Percentiles rank a stretch among this genome's conserved stretches.
These are phyloP conservation scores for Bruguiera hainesii DNA, from an alignment of 441 rosid species.

Conservation along the genomic window DNA sequence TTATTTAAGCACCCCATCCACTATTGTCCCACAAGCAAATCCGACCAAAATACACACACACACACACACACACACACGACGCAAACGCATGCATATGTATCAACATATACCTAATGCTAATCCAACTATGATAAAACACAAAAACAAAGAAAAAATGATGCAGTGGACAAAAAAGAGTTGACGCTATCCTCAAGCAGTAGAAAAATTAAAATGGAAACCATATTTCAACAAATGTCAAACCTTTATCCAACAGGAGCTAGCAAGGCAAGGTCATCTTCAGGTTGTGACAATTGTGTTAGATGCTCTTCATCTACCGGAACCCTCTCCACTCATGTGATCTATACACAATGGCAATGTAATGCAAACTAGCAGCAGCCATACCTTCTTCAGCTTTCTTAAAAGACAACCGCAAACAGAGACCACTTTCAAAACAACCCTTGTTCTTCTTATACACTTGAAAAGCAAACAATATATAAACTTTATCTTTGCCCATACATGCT, in stretches of 20 bases:
- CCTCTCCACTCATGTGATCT: conserved; percentile 57
- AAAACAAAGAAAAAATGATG: too few species aligned
- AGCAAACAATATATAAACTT: conserved; percentile 36
- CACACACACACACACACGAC: too few species aligned
- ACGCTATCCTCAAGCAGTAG: too few species aligned
- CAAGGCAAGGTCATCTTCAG: conserved; percentile 81
- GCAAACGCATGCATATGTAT: too few species aligned
- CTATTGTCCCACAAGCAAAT: too few species aligned
- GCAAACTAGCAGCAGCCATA: conserved; percentile 87
- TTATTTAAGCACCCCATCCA: neutral
- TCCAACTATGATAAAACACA: too few species aligned
- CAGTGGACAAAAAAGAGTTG: neutral
- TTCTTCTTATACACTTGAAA: neutral
- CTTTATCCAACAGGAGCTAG: conserved; percentile 90
- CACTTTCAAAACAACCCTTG: neutral
- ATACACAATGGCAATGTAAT: conserved; percentile 90
- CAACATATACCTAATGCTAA: too few species aligned
- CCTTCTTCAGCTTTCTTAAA: conserved; percentile 64
- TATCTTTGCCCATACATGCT: conserved; percentile 46
- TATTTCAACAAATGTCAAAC: conserved; percentile 28
- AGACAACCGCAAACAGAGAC: conserved; percentile 44
- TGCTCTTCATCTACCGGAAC: conserved; percentile 71
- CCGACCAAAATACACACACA: too few species aligned
- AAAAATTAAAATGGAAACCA: neutral
- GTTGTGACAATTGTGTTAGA: conserved; percentile 63